Base-by-base conservation (phyloP, 805 yeast genomes). In the Isabelozyma heimii region DNA sequence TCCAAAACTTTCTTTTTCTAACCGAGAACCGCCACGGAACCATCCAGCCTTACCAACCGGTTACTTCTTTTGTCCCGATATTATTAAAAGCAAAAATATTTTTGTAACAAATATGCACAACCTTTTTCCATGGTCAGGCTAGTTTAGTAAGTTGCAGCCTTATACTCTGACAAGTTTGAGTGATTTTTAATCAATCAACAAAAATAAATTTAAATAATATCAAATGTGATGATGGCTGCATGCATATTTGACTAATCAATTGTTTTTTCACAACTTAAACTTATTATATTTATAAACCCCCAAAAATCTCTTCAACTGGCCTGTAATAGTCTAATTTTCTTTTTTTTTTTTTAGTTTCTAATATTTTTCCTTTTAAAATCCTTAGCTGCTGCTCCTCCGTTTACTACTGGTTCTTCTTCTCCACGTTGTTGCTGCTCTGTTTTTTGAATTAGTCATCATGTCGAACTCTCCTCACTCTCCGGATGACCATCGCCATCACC, bases 401-500 rank as follows among this genome's bases (percentile, higher is more conserved):
- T 30, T 8, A 30, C n/a, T 30, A 10, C n/a, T 30, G 9, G 7
- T 27, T 30, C 2, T 30, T 13, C n/a, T 30, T 4, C n/a, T 30
- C 5, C n/a, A 6, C 5, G 35, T 30, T 20, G 24, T 20, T 20
- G 24, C 6, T 20, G 24, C 24, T 20, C 24, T 20, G 6, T 6
- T 20, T 20, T 20, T 20, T 20, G 24, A 20, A 20, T 20, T 20
- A 30, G n/a, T 30, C 20, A 37, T 37, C 20, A 37, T 37, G 20
- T 43, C 37, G 5, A 12, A 30, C 15, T 43, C 33, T 9, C 20
- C 38, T 49, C 27, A 39, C 30, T 30, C 33, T 5, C 49, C 20
- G 26, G 46, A 42, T 38, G 47, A 37, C 37, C 52, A 43, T 43
- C 56, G 43, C 43, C 52, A 52, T 42, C 56, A 53, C 30, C 61